Base-by-base conservation (phyloP, 495 filamentous ascomycete species). In the Talaromyces stipitatus region DNA sequence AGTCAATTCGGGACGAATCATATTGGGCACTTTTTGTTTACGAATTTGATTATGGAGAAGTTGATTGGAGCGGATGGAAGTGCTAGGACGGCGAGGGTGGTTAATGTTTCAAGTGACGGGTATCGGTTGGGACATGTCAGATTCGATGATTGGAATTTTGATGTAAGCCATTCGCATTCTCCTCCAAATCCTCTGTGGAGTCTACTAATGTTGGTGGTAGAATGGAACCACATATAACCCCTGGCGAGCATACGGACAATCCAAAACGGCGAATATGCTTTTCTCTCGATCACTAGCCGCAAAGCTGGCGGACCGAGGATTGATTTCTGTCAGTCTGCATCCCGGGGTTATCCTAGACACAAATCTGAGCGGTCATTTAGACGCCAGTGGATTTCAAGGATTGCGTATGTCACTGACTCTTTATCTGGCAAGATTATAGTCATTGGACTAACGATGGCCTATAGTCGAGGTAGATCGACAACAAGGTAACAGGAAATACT, bases 231-330 rank as follows among this genome's bases (percentile, higher is more conserved):
- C 53, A 0, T 87, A 84, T 63, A 74, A 80, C 50, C 69, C 73
- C 22, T 79, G 73, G 55, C 59, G 77, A 38, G 78, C 79, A 8
- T 85, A 85, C 43, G 78, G 72, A 11, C 74, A 81, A 55, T 74
- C 73, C 54, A 85, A 84, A 62, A 82, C 82, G 29, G 82, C 81
- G 16, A 83, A 84, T 52, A 76, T 85, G 43, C 50, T 84, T 20
- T 77, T 82, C 43, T 74, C 78, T 7, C 36, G 76, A 9, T 74
- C 73, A 2, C 62, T 84, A 27, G 74, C 78, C 27, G 55, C 69
- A 12, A 67, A 71, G 18, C 55, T 79, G 38, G 38, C 61, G 0
- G 14, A 56, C 6, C 50, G 58, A 16, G 70, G 69, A 12, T 33
- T 77, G 1, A 48, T 55, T 2, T 69, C 71, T 2, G 69, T 68